Percentiles rank a stretch among this genome's conserved stretches.
Evolutionary conservation across 176 grass and related monocot genomes (phyloP).

Genomic region (Luzula sylvatica): DNA sequence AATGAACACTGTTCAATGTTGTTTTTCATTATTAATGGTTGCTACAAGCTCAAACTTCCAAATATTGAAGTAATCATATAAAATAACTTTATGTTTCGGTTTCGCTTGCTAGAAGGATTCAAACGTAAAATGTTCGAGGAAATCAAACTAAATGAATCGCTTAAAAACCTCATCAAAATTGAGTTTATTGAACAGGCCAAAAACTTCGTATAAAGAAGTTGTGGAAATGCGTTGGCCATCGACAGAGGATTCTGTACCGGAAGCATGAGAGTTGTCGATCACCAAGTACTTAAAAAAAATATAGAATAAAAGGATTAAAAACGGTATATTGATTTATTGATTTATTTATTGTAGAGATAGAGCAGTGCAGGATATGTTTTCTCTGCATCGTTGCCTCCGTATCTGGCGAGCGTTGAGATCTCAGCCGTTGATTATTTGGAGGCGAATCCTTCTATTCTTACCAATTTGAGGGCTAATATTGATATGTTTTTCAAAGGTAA

Average conservation of each 20-base stretch:
- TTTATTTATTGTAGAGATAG: conserved; percentile 49
- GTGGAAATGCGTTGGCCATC: conserved; percentile 82
- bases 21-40: too few species aligned
- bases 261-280: conserved; percentile 93
- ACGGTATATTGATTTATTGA: background rate
- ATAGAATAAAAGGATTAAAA: background rate
- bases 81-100: too few species aligned
- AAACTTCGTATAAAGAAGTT: too few species aligned
- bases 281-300: conserved; percentile 51
- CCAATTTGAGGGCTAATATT: conserved; percentile 53
- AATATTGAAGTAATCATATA: too few species aligned
- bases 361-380: conserved; percentile 91
- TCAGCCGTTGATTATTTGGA: conserved; percentile 78
- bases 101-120: too few species aligned
- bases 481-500: conserved; percentile 46
- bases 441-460: conserved; percentile 60
- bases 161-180: too few species aligned
- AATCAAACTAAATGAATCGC: too few species aligned
- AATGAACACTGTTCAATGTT: too few species aligned
- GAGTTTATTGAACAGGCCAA: too few species aligned
- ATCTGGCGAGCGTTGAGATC: conserved; percentile 76
- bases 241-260: conserved; percentile 95
- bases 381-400: conserved; percentile 88
- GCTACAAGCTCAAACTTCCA: too few species aligned
- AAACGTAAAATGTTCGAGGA: too few species aligned